Evolutionary conservation across 2,329 filamentous ascomycete species (phyloP).

Genomic region (Calonectria ilicicola): DNA sequence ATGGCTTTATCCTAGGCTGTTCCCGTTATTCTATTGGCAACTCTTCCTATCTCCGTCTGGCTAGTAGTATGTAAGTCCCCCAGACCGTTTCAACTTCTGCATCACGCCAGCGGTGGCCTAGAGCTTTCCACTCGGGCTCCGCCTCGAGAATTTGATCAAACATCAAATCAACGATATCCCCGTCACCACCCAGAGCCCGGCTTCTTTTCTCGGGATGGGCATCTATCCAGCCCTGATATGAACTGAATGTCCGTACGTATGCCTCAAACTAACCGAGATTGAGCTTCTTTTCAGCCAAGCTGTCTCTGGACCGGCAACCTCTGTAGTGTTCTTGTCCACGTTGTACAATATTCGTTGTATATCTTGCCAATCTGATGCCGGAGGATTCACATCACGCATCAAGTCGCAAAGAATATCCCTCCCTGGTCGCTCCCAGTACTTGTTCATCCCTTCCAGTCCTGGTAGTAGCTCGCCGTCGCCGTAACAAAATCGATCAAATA

Average conservation of each 20-base stretch:
- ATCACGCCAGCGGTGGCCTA: conserved; percentile 63
- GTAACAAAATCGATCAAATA: conserved; percentile 69
- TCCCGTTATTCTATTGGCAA: background rate
- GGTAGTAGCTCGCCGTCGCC: conserved; percentile 57
- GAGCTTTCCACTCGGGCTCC: conserved; percentile 64
- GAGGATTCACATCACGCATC: conserved; percentile 64
- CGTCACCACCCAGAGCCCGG: conserved; percentile 65
- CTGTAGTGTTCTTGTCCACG: conserved; percentile 57
- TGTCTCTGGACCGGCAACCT: conserved; percentile 46
- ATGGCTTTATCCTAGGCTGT: background rate
- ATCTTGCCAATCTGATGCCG: conserved; percentile 62
- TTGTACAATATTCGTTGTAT: conserved; percentile 68
- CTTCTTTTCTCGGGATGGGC: conserved; percentile 63
- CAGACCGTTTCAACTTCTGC: conserved; percentile 69
- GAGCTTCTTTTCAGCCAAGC: conserved; percentile 64
- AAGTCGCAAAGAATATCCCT: conserved; percentile 65
- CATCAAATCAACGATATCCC: conserved; percentile 73
- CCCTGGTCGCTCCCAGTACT: conserved; percentile 73
- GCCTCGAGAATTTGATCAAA: conserved; percentile 67
- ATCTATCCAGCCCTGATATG: conserved; percentile 69
- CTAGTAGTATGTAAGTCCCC: conserved; percentile 71
- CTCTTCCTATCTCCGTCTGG: conserved; percentile 34
- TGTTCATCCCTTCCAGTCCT: conserved; percentile 63
- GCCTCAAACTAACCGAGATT: conserved; percentile 69
- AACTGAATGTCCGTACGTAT: conserved; percentile 72